Evolutionary conservation across 257 asterid species (phyloP), one percentile per base, ranked within the genome.

Genomic region (Ocimum tenuiflorum): DNA sequence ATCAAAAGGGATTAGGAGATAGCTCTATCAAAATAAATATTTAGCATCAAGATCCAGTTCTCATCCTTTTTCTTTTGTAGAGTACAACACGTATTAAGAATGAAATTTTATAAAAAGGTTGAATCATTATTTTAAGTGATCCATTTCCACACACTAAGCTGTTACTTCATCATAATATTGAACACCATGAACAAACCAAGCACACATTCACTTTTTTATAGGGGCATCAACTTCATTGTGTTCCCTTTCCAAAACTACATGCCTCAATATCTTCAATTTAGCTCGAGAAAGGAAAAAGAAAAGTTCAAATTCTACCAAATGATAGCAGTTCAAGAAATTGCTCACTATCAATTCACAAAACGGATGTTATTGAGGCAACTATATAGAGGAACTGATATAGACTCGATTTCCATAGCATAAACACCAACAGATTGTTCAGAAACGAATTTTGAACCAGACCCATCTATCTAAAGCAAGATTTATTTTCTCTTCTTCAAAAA

Each of bases 381-480:
- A 20, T 27, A 23, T 13, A 24, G 35, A 42, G 33, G 35, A 60
- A 31, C 57, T 51, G 63, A 58, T 17, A 2, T 41, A 29, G 64
- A 38, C 54, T 41, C 58, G 48, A 54, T n/a, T 33, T 56, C 46
- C 48, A 66, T 52, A 63, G 47, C 69, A 50, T 18, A 67, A 18
- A 47, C 22, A 10, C 17, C 19, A 18, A 10, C 13, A 27, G 27
- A 45, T 29, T 20, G 53, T 41, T 10, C 9, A 6, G 18, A 62
- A 12, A 8, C 39, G 11, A 65, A 47, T 59, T 67, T 60, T 70
- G 36, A 43, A 63, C 35, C 60, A 74, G 29, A 63, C 71, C 52
- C 74, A 48, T 49, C 43, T 13, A 66, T 38, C 60, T 35, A 18
- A 52, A 68, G 10, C 3, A 38, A 55, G 19, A 51, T 35, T 27